phyloP scores from a whole-genome alignment of 768 basidiomycete species.

The Trametes punicea region DNA sequence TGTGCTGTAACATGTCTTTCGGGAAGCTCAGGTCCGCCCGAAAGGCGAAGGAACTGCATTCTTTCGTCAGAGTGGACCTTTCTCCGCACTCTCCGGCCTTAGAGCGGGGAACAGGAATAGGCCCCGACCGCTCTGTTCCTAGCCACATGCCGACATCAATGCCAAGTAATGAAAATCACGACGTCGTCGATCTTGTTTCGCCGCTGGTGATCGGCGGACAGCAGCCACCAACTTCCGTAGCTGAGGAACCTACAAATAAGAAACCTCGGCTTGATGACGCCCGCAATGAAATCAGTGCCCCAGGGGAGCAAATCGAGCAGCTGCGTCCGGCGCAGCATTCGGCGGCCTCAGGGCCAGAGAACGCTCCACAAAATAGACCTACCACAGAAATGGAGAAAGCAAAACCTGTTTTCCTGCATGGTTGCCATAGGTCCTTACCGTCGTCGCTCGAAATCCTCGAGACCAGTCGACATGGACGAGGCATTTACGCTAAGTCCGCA shows the following conservation, averaged over 20 bases:
- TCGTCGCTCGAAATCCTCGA: conserved; percentile 38
- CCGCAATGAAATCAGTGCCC: neutral
- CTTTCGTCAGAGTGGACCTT: conserved; percentile 19
- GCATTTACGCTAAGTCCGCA: conserved; percentile 39
- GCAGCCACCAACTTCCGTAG: neutral
- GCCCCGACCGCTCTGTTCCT: too few species aligned
- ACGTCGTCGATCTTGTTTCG: too few species aligned
- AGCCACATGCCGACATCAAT: too few species aligned
- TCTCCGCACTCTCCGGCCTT: too few species aligned
- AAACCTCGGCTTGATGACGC: neutral
- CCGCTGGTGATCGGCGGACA: neutral
- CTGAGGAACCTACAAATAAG: neutral
- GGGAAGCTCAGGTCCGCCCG: conserved; percentile 23
- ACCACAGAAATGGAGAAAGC: neutral
- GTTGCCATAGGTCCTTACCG: conserved; percentile 37
- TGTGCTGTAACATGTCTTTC: conserved; percentile 24
- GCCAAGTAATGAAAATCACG: neutral
- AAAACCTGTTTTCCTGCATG: conserved; percentile 3
- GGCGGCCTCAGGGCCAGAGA: too few species aligned
- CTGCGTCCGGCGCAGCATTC: neutral
- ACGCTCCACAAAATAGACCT: too few species aligned
- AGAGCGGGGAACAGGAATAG: too few species aligned
- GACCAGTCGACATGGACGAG: conserved; percentile 40
- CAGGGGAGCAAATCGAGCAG: neutral
- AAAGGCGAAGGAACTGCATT: conserved; percentile 23